Conservation (phyloP, 179 eudicot species). For the Corrigiola litoralis region DNA sequence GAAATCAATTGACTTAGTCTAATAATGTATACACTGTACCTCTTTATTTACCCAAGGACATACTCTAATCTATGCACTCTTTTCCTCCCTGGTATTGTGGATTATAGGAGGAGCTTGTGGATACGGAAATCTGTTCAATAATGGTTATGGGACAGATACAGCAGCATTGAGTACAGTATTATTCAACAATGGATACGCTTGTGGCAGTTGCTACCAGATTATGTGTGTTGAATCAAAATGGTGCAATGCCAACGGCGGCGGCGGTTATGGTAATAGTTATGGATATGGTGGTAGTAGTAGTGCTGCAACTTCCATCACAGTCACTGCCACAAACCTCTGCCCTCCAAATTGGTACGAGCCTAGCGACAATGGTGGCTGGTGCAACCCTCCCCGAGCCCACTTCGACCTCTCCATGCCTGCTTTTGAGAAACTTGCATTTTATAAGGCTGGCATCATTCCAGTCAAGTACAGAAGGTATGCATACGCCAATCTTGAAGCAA, state of each 20-base stretch:
- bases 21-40: too few species aligned
- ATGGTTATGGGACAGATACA: conserved; percentile 62
- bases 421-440: conserved; percentile 56
- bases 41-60: neutral
- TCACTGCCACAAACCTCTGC: conserved; percentile 78
- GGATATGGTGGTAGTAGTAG: neutral
- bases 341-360: conserved; percentile 64
- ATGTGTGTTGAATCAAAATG: conserved; percentile 47
- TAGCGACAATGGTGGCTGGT: conserved; percentile 76
- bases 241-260: conserved; percentile 36
- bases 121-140: conserved; percentile 57
- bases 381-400: conserved; percentile 79
- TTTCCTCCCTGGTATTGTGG: neutral
- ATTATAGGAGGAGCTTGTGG: conserved; percentile 84
- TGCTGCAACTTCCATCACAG: conserved; percentile 30
- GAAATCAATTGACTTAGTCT: too few species aligned
- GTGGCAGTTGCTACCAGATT: conserved; percentile 65
- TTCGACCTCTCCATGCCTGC: conserved; percentile 80
- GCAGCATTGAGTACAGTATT: conserved; percentile 71
- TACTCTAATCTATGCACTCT: neutral
- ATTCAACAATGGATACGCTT: conserved; percentile 62
- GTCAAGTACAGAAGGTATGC: conserved; percentile 61
- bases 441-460: conserved; percentile 72
- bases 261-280: neutral
- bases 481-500: neutral